Evolutionary conservation across 73 alveolate species (phyloP).

Genomic region (Symbiodinium natans): DNA sequence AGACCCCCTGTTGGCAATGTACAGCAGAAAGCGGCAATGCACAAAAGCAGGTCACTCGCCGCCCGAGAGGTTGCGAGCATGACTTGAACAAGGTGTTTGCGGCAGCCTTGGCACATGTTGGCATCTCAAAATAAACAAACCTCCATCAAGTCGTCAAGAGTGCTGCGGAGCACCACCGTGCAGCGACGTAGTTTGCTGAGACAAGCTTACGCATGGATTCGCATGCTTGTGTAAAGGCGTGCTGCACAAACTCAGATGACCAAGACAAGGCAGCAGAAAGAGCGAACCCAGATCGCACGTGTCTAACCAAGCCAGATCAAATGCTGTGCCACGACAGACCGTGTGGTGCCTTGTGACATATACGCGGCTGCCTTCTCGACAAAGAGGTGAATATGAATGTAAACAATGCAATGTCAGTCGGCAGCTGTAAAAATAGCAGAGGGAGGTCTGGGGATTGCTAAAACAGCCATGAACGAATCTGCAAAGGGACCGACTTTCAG

Average conservation of each 20-base stretch:
- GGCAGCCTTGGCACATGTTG: neutral
- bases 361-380: no score
- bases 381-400: no score
- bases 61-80: neutral
- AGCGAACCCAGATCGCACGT: no score
- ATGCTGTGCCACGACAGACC: no score
- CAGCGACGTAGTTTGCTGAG: neutral
- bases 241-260: constrained; percentile 12
- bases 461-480: no score
- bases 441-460: no score
- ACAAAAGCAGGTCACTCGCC: neutral
- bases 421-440: no score
- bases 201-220: neutral
- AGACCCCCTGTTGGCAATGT: neutral
- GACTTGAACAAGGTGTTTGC: neutral
- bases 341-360: no score
- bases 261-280: neutral
- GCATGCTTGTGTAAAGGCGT: neutral
- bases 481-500: no score
- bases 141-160: neutral
- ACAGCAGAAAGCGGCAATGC: neutral
- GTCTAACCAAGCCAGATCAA: no score
- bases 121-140: neutral
- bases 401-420: no score
- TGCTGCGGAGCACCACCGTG: constrained; percentile 2